A percentile compares a stretch with the other conserved stretches of the same genome.
Conservation (phyloP, 2,329 filamentous ascomycete genomes). For the Zarea fungicola region DNA sequence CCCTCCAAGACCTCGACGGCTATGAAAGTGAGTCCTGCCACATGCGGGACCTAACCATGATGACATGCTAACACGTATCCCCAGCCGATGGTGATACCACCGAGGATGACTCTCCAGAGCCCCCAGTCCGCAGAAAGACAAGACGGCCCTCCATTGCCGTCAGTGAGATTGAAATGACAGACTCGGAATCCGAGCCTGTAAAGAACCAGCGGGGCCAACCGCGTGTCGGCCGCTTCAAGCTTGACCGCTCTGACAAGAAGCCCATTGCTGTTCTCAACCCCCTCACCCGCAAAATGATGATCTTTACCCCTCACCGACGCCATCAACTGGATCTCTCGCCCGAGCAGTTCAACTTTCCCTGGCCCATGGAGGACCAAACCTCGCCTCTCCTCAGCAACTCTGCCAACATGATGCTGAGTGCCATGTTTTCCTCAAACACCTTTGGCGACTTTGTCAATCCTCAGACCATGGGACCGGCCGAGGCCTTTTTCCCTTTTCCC, state of each 20-base stretch:
- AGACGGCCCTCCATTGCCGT: slow-evolving; percentile 33
- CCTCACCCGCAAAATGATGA: slow-evolving; percentile 56
- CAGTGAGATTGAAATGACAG: slow-evolving; percentile 41
- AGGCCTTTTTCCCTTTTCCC: slow-evolving; percentile 69
- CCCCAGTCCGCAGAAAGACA: slow-evolving; percentile 43
- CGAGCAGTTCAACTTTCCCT: slow-evolving; percentile 49
- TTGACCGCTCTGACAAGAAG: slow-evolving; percentile 50
- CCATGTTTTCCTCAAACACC: slow-evolving; percentile 55
- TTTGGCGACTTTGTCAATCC: slow-evolving; percentile 55
- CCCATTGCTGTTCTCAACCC: slow-evolving; percentile 56
- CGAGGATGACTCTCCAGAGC: slow-evolving; percentile 53
- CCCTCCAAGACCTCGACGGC: slow-evolving; percentile 44
- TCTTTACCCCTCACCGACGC: slow-evolving; percentile 51
- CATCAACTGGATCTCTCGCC: slow-evolving; percentile 49
- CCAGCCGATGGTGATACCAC: slow-evolving; percentile 58
- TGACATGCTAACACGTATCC: slow-evolving; percentile 32
- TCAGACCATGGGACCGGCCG: slow-evolving; percentile 65
- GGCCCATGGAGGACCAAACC: slow-evolving; percentile 35
- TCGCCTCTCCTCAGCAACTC: slow-evolving; percentile 61
- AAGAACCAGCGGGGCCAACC: slow-evolving; percentile 47
- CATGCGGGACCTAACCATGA: slow-evolving; percentile 11
- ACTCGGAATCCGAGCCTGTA: slow-evolving; percentile 46
- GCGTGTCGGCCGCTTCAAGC: slow-evolving; percentile 48
- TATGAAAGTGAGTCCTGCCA: slow-evolving; percentile 52
- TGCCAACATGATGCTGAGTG: slow-evolving; percentile 74